Conservation (phyloP, 495 filamentous ascomycete genomes). For the Cudoniella acicularis region DNA sequence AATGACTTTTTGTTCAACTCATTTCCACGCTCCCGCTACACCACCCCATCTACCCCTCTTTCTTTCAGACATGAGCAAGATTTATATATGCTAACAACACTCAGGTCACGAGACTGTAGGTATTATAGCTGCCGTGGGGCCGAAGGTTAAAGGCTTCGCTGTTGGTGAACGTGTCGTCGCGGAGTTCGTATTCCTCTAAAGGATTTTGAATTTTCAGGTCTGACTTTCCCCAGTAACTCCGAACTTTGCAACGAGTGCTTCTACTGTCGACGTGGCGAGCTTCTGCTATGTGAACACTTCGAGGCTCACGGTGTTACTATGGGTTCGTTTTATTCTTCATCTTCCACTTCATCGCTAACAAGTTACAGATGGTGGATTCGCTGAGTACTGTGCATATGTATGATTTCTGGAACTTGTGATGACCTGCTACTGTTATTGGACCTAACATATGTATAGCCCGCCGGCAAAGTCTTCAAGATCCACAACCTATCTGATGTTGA, state of each 20-base stretch:
- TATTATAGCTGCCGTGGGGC: conserved; percentile 47
- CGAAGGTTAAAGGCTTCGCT: conserved; percentile 57
- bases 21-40: too few relatives aligned
- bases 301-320: conserved; percentile 20
- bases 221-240: conserved; percentile 33
- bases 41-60: too few relatives aligned
- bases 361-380: conserved; percentile 64
- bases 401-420: too few relatives aligned
- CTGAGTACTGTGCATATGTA: conserved; percentile 58
- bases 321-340: neutral
- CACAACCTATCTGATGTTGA: conserved; percentile 66
- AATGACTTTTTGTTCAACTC: too few relatives aligned
- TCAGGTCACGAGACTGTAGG: conserved; percentile 55
- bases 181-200: conserved; percentile 35
- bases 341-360: conserved; percentile 53
- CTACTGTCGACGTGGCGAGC: conserved; percentile 68
- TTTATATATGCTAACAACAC: conserved; percentile 35
- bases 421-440: too few relatives aligned
- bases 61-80: too few relatives aligned
- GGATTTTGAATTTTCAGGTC: conserved; percentile 11
- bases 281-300: conserved; percentile 63
- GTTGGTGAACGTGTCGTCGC: conserved; percentile 61
- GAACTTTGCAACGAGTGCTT: conserved; percentile 71
- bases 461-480: conserved; percentile 66
- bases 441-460: conserved; percentile 25